These are phyloP conservation scores for Cladosporium oxysporum DNA, from an alignment of 2,329 filamentous ascomycete species.

Conservation along the genomic window DNA sequence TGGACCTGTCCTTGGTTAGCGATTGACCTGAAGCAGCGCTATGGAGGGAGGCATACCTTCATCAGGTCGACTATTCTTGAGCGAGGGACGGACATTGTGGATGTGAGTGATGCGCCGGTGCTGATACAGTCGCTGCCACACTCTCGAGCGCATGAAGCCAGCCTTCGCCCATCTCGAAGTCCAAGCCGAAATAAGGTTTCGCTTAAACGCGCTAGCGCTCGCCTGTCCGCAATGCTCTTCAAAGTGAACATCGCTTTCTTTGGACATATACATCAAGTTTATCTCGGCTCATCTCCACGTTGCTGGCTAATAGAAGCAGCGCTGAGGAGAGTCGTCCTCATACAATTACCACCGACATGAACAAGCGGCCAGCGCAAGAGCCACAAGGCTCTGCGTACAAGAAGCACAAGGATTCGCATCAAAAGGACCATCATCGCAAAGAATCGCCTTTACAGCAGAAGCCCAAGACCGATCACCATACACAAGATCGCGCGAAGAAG, in stretches of 20 bases:
- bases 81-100: conserved; percentile 53
- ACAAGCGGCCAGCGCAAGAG: conserved; percentile 26
- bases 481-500: not conserved
- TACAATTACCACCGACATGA: conserved; percentile 19
- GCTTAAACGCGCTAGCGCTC: not conserved
- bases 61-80: conserved; percentile 66
- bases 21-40: not conserved
- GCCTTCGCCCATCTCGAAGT: conserved; percentile 12
- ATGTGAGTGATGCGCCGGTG: conserved; percentile 21
- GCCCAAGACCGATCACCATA: not conserved
- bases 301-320: conserved; percentile 29
- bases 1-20: conserved; percentile 61
- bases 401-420: conserved; percentile 24
- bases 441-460: conserved; percentile 2
- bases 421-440: conserved; percentile 9
- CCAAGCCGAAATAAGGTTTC: conserved; percentile 6
- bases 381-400: conserved; percentile 22
- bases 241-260: not conserved
- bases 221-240: conserved; percentile 1
- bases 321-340: conserved; percentile 35
- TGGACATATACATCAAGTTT: not conserved
- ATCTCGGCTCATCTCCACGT: conserved; percentile 37
- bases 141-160: not conserved
- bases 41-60: conserved; percentile 62
- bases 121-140: not conserved